Percentiles rank a stretch among this genome's conserved stretches.
phyloP scores from a whole-genome alignment of 345 rosid species.

The Reutealis trisperma region DNA sequence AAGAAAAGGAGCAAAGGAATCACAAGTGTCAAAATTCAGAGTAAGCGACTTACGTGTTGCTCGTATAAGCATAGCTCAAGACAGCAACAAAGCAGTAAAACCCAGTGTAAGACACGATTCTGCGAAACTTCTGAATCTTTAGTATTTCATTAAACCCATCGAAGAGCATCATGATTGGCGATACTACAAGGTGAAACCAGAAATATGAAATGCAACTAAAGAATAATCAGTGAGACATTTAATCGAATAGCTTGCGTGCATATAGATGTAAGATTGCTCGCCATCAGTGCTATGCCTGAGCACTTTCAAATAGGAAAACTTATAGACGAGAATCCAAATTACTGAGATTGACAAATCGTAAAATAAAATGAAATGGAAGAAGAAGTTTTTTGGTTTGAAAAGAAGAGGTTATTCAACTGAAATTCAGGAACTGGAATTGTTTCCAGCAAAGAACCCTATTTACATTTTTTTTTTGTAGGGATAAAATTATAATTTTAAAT shows the following conservation, averaged over 20 bases:
- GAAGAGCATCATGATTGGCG: conserved; percentile 33
- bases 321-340: no score
- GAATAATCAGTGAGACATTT: conserved; percentile 2
- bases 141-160: conserved; percentile 53
- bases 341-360: background rate
- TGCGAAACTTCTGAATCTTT: conserved; percentile 82
- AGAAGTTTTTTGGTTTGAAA: no score
- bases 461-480: no score
- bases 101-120: conserved; percentile 67
- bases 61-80: conserved; percentile 65
- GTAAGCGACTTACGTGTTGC: conserved; percentile 66
- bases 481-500: no score
- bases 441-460: no score
- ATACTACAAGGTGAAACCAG: background rate
- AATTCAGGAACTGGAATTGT: no score
- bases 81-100: conserved; percentile 66
- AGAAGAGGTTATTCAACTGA: no score
- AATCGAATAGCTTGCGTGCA: conserved; percentile 11
- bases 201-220: background rate
- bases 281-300: background rate
- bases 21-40: background rate
- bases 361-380: no score
- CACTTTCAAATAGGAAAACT: background rate
- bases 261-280: background rate
- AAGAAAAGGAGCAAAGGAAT: background rate